These are phyloP conservation scores for Trichoderma sp. DNA, from an alignment of 2,329 filamentous ascomycete genomes.

Conservation along the genomic window DNA sequence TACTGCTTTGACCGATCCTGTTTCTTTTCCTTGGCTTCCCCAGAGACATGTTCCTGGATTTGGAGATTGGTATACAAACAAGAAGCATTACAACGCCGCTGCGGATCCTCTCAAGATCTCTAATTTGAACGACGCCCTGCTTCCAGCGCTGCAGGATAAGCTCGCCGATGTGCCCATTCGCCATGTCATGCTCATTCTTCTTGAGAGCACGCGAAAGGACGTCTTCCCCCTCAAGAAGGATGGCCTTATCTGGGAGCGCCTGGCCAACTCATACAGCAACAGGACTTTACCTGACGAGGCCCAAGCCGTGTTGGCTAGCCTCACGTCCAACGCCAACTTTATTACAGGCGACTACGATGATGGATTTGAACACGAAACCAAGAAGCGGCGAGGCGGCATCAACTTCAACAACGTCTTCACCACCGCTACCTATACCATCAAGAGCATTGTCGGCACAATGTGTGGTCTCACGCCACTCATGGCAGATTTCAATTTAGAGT, in stretches of 20 bases:
- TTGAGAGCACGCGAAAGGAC: constrained; percentile 45
- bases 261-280: constrained; percentile 33
- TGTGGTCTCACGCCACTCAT: constrained; percentile 43
- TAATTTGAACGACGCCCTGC: constrained; percentile 36
- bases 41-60: constrained; percentile 19
- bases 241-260: constrained; percentile 37
- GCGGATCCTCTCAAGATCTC: constrained; percentile 41
- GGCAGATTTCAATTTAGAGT: constrained; percentile 42
- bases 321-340: constrained; percentile 34
- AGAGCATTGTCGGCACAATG: constrained; percentile 40
- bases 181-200: constrained; percentile 42
- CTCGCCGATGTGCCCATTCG: constrained; percentile 37
- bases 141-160: constrained; percentile 27
- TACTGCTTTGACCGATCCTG: constrained; percentile 22
- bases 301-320: constrained; percentile 26
- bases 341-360: constrained; percentile 38
- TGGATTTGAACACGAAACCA: constrained; percentile 29
- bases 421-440: constrained; percentile 42
- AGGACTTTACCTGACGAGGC: constrained; percentile 34
- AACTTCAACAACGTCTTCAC: constrained; percentile 41
- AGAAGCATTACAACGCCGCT: constrained; percentile 34
- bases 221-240: constrained; percentile 44
- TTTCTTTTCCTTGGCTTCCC: constrained; percentile 24
- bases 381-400: constrained; percentile 36
- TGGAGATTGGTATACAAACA: constrained; percentile 30